phyloP scores from a whole-genome alignment of 2,329 filamentous ascomycete species.

The Blastomyces gilchristii region DNA sequence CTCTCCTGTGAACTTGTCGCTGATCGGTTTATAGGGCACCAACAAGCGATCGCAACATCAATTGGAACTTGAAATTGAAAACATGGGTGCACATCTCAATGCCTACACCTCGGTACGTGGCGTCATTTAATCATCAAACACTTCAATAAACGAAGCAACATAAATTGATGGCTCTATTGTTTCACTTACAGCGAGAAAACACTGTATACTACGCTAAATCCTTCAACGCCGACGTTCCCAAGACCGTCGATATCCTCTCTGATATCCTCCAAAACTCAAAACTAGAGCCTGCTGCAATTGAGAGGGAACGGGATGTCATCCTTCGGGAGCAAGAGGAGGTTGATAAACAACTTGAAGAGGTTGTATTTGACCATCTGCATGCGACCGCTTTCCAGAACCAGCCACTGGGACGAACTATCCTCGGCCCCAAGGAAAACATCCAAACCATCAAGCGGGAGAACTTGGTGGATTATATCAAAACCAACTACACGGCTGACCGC shows the following conservation, averaged over 20 bases:
- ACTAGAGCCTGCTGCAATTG: slow-evolving; percentile 83
- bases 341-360: slow-evolving; percentile 98
- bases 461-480: slow-evolving; percentile 93
- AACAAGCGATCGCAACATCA: slow-evolving; percentile 91
- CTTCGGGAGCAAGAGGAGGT: slow-evolving; percentile 98
- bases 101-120: slow-evolving; percentile 90
- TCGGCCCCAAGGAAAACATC: slow-evolving; percentile 97
- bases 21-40: slow-evolving; percentile 53
- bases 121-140: slow-evolving; percentile 12
- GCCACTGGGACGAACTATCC: slow-evolving; percentile 91
- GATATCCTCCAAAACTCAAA: slow-evolving; percentile 99
- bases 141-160: slow-evolving; percentile 18
- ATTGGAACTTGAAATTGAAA: slow-evolving; percentile 98
- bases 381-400: slow-evolving; percentile 96
- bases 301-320: slow-evolving; percentile 97
- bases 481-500: slow-evolving; percentile 98
- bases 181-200: slow-evolving; percentile 68
- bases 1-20: neutral
- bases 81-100: slow-evolving; percentile 98
- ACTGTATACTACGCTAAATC: slow-evolving; percentile 99
- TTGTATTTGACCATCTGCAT: slow-evolving; percentile 98
- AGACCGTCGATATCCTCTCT: slow-evolving; percentile 94
- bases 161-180: neutral
- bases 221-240: slow-evolving; percentile 94
- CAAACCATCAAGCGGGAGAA: slow-evolving; percentile 87